phyloP scores from a whole-genome alignment of 139 green algal species.

The Chlorella ohadii region DNA sequence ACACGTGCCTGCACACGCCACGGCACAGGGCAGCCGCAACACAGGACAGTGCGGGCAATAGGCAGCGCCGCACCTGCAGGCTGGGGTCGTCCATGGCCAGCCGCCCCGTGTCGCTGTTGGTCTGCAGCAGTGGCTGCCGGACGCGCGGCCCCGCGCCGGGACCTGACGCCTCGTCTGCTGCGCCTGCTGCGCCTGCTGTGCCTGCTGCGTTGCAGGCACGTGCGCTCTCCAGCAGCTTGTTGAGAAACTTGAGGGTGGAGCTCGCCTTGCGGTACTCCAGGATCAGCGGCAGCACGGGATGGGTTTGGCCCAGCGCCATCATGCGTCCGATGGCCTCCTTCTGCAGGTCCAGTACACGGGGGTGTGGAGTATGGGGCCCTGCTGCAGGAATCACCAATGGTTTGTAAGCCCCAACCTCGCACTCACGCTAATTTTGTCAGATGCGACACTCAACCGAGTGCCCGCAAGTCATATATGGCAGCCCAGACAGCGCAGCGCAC shows the following conservation, averaged over 20 bases:
- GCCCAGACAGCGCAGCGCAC: no score
- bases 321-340: constrained; percentile 67
- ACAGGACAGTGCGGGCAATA: no score
- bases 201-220: neutral
- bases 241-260: constrained; percentile 52
- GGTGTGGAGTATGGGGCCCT: no score
- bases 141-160: constrained; percentile 47
- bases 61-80: constrained; percentile 51
- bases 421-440: no score
- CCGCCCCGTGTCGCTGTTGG: constrained; percentile 65
- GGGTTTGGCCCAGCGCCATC: constrained; percentile 17
- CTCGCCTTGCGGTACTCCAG: constrained; percentile 67
- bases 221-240: constrained; percentile 23
- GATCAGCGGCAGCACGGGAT: constrained; percentile 66
- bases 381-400: no score
- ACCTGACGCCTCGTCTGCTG: neutral
- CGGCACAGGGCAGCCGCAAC: no score
- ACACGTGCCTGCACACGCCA: no score
- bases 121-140: constrained; percentile 73
- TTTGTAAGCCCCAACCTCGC: no score
- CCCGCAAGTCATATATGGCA: no score
- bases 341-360: neutral
- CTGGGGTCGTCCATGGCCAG: constrained; percentile 84
- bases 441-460: no score
- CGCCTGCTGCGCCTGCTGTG: neutral